Evolutionary conservation across 495 filamentous ascomycete species (phyloP), one percentile per base, ranked within the genome.

Genomic region (Talaromyces proteolyticus): DNA sequence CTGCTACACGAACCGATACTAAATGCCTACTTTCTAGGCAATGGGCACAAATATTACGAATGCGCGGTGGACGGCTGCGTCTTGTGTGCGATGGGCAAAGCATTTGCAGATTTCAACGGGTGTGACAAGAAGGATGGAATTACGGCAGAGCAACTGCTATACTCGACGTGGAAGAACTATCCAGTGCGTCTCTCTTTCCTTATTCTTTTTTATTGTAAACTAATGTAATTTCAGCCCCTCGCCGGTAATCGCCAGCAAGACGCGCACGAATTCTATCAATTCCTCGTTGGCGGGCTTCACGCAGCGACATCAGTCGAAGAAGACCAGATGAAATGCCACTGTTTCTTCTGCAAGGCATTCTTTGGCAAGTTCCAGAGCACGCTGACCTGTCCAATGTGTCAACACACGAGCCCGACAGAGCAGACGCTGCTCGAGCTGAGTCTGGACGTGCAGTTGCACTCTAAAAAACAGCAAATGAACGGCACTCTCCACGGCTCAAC

Each of bases 201-300:
- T 25, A 7, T 34, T 16, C 36, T 2, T 40, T n/a, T 38, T 29
- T 25, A 4, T 25, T 24, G 49, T n/a, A 17, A 41, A 36, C 45
- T 49, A 24, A 49, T 72, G 61, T 72, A 73, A 60, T 63, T 65
- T 19, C 70, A 91, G 74, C 79, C 86, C n/a, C 76, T 95, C 21
- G 86, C 89, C 8, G 89, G 89, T n/a, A 91, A 92, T 57, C 84
- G 88, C 52, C 89, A 95, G 65, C 91, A 95, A 67, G 91, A 96
- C 61, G 89, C 91, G 1, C 91, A 96, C 62, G 91, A 96, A 60
- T 96, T 91, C 65, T 89, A 95, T 69, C 88, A 93, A 61, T 95
- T 94, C 60, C 76, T 96, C 4, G 82, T 91, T 29, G 89, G 95
- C 65, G 82, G 89, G 58, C 77, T 96, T 1, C 91, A 95, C 42